Evolutionary conservation across 257 asterid genomes (phyloP), one percentile per base, ranked within the genome.

Genomic region (Solanum neorickii): DNA sequence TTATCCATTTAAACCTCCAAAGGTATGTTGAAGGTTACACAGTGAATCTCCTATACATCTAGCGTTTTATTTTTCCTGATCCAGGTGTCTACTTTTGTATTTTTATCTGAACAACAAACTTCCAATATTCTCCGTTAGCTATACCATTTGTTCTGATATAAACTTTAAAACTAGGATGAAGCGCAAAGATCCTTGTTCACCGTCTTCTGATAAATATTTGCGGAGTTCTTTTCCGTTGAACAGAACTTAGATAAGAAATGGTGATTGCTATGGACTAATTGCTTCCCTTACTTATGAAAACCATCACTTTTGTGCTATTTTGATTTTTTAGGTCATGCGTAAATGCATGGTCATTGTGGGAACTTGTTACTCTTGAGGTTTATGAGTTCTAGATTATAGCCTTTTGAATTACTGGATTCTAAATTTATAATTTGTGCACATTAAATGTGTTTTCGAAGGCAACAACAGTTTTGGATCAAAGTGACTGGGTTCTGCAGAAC

Each of bases 1-100:
- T 90, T 94, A 96, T 88, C 99, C 98, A 5, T 95, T 96, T 83
- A 93, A 93, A 86, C 98, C 98, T 72, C 99, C 99, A 46, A 92
- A 93, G 98, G 99, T 95, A 94, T 87, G 91, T 74, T 88, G 87
- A 87, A 49, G 41, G 42, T 13, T 72, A 41, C 80, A 70, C 16
- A 18, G 31, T 10, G 69, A 80, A 49, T 80, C 12, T 80, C 33
- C 66, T 29, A 12, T 47, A 18, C 68, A 29, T 80, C n/a, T 49
- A 27, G 18, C 7, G 31, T 29, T 82, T 21, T 49, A 49, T 47
- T 80, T 47, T 78, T 49, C 35, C n/a, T 8, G 39, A 82, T 52
- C 69, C 39, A 82, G 69, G 85, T 44, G 31, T 47, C 84, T 80
- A 10, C 16, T 46, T 20, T 80, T 47, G 42, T 80, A 29, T 47